A percentile compares a stretch with the other conserved stretches of the same genome.
Evolutionary conservation across 225 moss, liverwort and hornwort genomes (phyloP).

Genomic region (Ulota crispa): DNA sequence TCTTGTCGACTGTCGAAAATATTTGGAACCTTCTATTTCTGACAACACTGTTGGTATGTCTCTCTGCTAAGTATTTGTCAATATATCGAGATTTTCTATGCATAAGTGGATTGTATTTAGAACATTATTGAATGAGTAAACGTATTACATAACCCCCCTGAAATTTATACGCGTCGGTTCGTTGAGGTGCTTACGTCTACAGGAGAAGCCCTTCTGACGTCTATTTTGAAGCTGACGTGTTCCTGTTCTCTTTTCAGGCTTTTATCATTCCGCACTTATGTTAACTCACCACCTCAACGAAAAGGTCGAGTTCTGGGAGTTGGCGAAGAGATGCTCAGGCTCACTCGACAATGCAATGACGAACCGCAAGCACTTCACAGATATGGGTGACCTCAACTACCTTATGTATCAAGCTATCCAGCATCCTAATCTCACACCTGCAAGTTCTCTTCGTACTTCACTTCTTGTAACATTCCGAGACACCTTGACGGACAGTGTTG

Average conservation of each 20-base stretch:
- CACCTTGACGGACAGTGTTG: slow-evolving; percentile 52
- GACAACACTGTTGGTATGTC: slow-evolving; percentile 73
- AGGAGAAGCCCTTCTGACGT: not conserved
- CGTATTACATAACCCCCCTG: not conserved
- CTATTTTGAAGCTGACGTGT: not conserved
- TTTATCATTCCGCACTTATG: slow-evolving; percentile 94
- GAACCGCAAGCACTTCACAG: slow-evolving; percentile 94
- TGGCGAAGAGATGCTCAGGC: slow-evolving; percentile 69
- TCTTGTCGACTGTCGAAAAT: slow-evolving; percentile 75
- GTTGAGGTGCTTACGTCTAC: not conserved
- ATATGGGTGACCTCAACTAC: slow-evolving; percentile 95
- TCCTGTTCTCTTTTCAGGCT: slow-evolving; percentile 48
- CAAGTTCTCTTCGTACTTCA: slow-evolving; percentile 83
- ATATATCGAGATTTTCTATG: not conserved
- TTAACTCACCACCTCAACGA: slow-evolving; percentile 82
- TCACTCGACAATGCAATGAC: slow-evolving; percentile 71
- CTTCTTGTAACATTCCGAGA: slow-evolving; percentile 80
- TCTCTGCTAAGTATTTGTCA: not conserved
- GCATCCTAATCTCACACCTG: slow-evolving; percentile 83
- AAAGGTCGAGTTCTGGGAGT: slow-evolving; percentile 77
- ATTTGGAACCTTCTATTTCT: slow-evolving; percentile 65
- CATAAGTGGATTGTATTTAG: not conserved
- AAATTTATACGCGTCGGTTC: not conserved
- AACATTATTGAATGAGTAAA: not conserved
- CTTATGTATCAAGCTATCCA: slow-evolving; percentile 93